A percentile compares a stretch with the other conserved stretches of the same genome.
Conservation (phyloP, 805 yeast species). For the Kodamaea hsintzibuensis region DNA sequence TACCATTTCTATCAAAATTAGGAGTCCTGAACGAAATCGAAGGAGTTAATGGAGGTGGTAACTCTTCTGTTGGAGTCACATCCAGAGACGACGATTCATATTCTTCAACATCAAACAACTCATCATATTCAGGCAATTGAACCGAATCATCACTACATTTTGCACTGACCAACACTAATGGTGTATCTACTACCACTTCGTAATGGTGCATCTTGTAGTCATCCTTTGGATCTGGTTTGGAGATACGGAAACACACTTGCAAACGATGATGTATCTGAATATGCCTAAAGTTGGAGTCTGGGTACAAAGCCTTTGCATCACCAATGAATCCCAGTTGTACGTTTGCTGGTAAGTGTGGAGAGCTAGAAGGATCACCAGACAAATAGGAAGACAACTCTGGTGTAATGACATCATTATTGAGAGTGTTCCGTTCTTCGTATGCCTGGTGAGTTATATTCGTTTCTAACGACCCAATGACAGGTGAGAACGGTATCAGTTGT, state of each 20-base stretch:
- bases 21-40: conserved; percentile 42
- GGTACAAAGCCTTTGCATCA: conserved; percentile 47
- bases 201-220: conserved; percentile 62
- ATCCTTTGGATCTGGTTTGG: conserved; percentile 55
- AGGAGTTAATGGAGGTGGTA: conserved; percentile 15
- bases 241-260: conserved; percentile 68
- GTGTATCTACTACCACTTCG: conserved; percentile 80
- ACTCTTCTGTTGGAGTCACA: conserved; percentile 4
- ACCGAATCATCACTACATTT: conserved; percentile 42
- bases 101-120: conserved; percentile 14
- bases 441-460: conserved; percentile 34
- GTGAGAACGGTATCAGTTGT: conserved; percentile 26
- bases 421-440: background rate
- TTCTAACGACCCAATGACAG: conserved; percentile 40
- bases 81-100: conserved; percentile 3
- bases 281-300: conserved; percentile 65
- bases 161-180: conserved; percentile 50
- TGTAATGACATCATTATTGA: conserved; percentile 19
- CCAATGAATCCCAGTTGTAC: conserved; percentile 38
- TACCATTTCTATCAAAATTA: conserved; percentile 32
- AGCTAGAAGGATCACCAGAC: conserved; percentile 24
- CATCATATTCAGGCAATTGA: conserved; percentile 43
- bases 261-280: conserved; percentile 65
- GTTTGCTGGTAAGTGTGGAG: conserved; percentile 21
- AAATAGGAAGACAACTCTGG: conserved; percentile 34